Evolutionary conservation across 1,139 yeast species (phyloP).

Genomic region (Pichia sp.): DNA sequence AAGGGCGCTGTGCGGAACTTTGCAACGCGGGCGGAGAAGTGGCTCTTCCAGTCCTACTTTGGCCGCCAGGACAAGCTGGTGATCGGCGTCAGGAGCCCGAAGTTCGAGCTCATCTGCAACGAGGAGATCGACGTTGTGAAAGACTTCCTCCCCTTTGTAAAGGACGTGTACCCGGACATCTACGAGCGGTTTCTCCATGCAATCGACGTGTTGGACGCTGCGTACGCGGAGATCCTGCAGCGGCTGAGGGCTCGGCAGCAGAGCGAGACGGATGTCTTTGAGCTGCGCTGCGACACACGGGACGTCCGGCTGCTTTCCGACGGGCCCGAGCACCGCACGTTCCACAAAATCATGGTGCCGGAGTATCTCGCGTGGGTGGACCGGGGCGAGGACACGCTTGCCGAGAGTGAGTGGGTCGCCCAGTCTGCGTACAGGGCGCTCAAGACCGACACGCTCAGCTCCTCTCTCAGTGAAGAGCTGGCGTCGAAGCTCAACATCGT

Average conservation of each 20-base stretch:
- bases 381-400: not conserved
- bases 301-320: not conserved
- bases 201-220: not conserved
- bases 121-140: conserved; percentile 7
- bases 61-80: conserved; percentile 18
- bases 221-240: conserved; percentile 1
- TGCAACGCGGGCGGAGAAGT: conserved; percentile 10
- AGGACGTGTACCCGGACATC: not conserved
- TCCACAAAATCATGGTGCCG: conserved; percentile 2
- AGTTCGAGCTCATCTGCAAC: conserved; percentile 8
- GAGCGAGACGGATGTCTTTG: conserved; percentile 7
- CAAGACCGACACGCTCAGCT: no score
- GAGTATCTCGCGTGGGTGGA: conserved; percentile 8
- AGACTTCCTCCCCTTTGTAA: conserved; percentile 17
- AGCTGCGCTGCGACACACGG: not conserved
- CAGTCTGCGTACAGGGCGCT: not conserved
- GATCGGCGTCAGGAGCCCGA: conserved; percentile 17
- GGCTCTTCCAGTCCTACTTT: conserved; percentile 20
- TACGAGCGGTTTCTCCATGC: conserved; percentile 10
- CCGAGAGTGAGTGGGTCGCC: not conserved
- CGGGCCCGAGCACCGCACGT: not conserved
- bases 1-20: conserved; percentile 8
- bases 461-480: no score
- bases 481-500: no score
- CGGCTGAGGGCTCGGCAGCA: conserved; percentile 2